Evolutionary conservation across 2,329 filamentous ascomycete genomes (phyloP).

Genomic region (Phyllosticta ampelicida): DNA sequence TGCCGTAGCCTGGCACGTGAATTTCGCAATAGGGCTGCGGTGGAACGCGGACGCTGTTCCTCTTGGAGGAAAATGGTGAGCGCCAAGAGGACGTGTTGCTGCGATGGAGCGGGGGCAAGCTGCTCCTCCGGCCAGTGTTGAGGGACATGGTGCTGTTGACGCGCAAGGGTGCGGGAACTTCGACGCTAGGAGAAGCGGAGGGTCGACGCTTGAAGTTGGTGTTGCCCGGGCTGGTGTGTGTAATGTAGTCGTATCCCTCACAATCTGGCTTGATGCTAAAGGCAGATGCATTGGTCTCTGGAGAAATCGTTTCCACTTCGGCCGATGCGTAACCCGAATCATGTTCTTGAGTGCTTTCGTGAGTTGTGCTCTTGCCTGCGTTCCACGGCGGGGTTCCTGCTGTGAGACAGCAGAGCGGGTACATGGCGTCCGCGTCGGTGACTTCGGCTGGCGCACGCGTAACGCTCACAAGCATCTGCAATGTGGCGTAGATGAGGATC

Average conservation of each 20-base stretch:
- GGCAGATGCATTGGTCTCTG: background rate
- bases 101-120: slow-evolving; percentile 11
- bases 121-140: slow-evolving; percentile 12
- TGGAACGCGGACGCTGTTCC: slow-evolving; percentile 20
- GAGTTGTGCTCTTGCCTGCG: background rate
- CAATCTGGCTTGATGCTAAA: slow-evolving; percentile 27
- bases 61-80: slow-evolving; percentile 18
- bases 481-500: slow-evolving; percentile 62
- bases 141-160: slow-evolving; percentile 1
- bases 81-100: slow-evolving; percentile 26
- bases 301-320: background rate
- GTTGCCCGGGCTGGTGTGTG: slow-evolving; percentile 13
- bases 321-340: slow-evolving; percentile 10
- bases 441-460: slow-evolving; percentile 53
- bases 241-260: slow-evolving; percentile 32
- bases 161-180: slow-evolving; percentile 21
- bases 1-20: slow-evolving; percentile 29
- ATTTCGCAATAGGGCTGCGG: slow-evolving; percentile 26
- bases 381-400: slow-evolving; percentile 32
- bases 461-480: slow-evolving; percentile 60
- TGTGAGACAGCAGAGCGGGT: slow-evolving; percentile 45
- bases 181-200: slow-evolving; percentile 14
- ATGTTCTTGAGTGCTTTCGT: background rate
- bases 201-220: slow-evolving; percentile 16
- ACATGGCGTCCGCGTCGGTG: slow-evolving; percentile 46